A percentile compares a stretch with the other conserved stretches of the same genome.
Conservation (phyloP, 805 yeast genomes). For the Lipomyces yamadae region DNA sequence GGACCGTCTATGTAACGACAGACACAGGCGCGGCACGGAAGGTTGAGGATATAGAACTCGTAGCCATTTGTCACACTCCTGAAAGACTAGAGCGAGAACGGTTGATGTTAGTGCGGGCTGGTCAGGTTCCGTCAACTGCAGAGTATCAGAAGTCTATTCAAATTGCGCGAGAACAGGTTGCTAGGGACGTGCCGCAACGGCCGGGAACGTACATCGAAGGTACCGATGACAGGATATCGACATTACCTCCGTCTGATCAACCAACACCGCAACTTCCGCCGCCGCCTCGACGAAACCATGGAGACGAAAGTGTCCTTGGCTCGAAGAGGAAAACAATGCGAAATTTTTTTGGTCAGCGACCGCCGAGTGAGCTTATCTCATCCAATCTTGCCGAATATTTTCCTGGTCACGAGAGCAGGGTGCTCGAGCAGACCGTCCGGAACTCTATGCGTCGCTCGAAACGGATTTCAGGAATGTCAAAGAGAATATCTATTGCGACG, state of each 20-base stretch:
- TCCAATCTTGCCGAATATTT: conserved; percentile 88
- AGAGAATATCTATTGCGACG: conserved; percentile 43
- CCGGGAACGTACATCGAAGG: conserved; percentile 28
- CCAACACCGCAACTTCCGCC: conserved; percentile 10
- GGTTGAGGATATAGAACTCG: conserved; percentile 77
- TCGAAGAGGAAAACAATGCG: conserved; percentile 43
- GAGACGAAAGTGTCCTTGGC: conserved; percentile 5
- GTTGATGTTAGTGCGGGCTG: conserved; percentile 66
- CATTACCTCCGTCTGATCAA: background rate
- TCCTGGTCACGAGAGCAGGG: conserved; percentile 76
- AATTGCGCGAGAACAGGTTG: conserved; percentile 35
- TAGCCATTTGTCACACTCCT: conserved; percentile 77
- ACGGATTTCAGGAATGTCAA: conserved; percentile 54
- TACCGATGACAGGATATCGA: conserved; percentile 1
- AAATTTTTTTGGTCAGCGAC: conserved; percentile 81
- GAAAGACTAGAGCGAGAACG: conserved; percentile 73
- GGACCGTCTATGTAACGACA: conserved; percentile 62
- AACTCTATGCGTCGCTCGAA: conserved; percentile 83
- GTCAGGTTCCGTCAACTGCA: conserved; percentile 59
- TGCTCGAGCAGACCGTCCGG: conserved; percentile 77
- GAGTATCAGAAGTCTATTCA: conserved; percentile 41
- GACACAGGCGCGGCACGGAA: conserved; percentile 56
- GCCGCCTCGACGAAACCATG: background rate
- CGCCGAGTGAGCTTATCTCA: conserved; percentile 90
- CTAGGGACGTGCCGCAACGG: conserved; percentile 27